Evolutionary conservation across 306 rosid genomes (phyloP), one percentile per base, ranked within the genome.

Genomic region (Cyclanthera cordifolia): DNA sequence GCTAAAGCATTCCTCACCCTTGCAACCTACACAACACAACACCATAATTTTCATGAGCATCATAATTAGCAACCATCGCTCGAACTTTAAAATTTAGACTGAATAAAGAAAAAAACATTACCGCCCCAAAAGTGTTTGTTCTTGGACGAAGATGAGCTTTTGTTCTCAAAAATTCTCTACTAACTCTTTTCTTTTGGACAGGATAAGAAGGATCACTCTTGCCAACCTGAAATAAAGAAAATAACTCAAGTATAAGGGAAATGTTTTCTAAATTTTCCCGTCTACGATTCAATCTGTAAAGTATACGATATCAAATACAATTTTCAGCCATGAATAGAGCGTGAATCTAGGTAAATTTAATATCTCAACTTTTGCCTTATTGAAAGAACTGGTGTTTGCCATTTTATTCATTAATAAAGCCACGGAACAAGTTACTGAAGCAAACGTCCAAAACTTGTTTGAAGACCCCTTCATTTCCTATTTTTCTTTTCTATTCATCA

Each of bases 41-140:
- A 55, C 41, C 41, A 34, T 34, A 34, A 34, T 34, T 34, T 34
- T 48, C 72, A 48, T 48, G 25, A 47, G 10, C 27, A 14, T 55
- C 9, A 27, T 24, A 12, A 67, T 15, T 27, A 46, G 16, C 6
- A 67, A 21, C 45, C 43, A 25, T 9, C 10, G 34, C 9, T 48
- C 27, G 55, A 6, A 67, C 1, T 15, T 41, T 27, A 27, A 15
- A 45, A 28, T 9, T 41, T 27, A 67, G 2, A 24, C 48, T 19
- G 24, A 46, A 53, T 70, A 67, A 65, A 79, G 66, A 60, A 57
- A 30, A 67, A 55, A 85, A 76, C 69, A 83, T 74, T 92, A 93
- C 98, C 58, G 96, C 98, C 61, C 98, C 90, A 72, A 93, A 93
- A 78, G 96, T 89, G 82, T 93, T 93, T 74, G 98, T 84, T 86